phyloP scores from a whole-genome alignment of 768 basidiomycete genomes.

The Butyriboletus loyo region DNA sequence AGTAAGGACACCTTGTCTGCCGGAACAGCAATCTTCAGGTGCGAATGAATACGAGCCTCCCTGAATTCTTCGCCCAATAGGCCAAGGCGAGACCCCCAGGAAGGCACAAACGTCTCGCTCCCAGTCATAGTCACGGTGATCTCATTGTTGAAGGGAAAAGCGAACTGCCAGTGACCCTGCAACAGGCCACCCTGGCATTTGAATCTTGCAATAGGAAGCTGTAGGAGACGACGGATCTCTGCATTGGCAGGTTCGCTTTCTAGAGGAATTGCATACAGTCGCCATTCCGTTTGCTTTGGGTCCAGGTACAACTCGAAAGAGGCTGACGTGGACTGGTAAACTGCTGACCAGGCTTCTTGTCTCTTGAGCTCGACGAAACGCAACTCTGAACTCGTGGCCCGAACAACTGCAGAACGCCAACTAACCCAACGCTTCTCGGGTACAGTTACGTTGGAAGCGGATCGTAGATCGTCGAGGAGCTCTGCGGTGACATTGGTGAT shows the following conservation, averaged over 20 bases:
- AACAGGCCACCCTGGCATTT: conserved; percentile 57
- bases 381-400: conserved; percentile 59
- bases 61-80: conserved; percentile 62
- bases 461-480: conserved; percentile 51
- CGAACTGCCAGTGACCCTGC: conserved; percentile 75
- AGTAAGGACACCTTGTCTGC: conserved; percentile 44
- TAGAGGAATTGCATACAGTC: conserved; percentile 71
- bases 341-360: conserved; percentile 82
- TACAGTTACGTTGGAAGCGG: conserved; percentile 39
- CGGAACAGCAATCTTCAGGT: conserved; percentile 60
- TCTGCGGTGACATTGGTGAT: conserved; percentile 48
- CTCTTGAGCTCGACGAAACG: conserved; percentile 84
- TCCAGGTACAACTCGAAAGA: conserved; percentile 75
- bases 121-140: conserved; percentile 58
- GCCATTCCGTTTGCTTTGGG: conserved; percentile 80
- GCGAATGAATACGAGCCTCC: conserved; percentile 64
- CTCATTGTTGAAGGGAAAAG: conserved; percentile 57
- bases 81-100: conserved; percentile 84
- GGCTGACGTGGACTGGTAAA: conserved; percentile 71
- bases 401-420: conserved; percentile 68
- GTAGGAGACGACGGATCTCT: conserved; percentile 69
- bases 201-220: conserved; percentile 75
- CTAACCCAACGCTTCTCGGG: conserved; percentile 57
- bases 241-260: conserved; percentile 71
- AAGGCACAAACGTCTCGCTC: conserved; percentile 65